Percentiles rank a stretch among this genome's conserved stretches.
phyloP scores from a whole-genome alignment of 2,329 filamentous ascomycete genomes.

The Talaromyces rugulosus region DNA sequence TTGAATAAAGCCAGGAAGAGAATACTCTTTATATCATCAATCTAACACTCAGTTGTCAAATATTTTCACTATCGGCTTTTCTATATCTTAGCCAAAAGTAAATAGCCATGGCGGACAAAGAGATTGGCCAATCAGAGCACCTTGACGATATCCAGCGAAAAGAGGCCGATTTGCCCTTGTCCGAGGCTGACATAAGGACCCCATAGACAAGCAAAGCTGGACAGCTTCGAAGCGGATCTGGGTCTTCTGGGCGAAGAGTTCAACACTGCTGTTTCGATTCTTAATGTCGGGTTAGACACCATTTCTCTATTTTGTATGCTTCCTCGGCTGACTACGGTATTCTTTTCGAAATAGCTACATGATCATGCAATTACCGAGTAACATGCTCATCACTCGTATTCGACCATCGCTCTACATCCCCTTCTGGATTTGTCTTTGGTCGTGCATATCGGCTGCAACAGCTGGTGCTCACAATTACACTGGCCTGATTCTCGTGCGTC shows the following conservation, averaged over 20 bases:
- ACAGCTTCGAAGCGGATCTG: not conserved
- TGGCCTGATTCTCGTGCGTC: slow-evolving; percentile 21
- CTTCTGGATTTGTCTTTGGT: slow-evolving; percentile 19
- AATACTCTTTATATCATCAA: no score
- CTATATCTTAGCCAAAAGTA: no score
- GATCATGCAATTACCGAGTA: slow-evolving; percentile 44
- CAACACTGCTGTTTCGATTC: not conserved
- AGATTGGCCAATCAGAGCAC: no score
- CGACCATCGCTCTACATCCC: slow-evolving; percentile 37
- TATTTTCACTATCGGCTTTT: no score
- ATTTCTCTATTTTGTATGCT: no score
- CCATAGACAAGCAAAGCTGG: not conserved
- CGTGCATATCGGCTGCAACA: slow-evolving; percentile 26
- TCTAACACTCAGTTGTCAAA: no score
- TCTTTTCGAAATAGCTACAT: slow-evolving; percentile 40
- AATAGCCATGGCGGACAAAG: no score
- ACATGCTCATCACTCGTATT: slow-evolving; percentile 23
- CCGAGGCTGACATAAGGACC: not conserved
- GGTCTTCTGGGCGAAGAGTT: not conserved
- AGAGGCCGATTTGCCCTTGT: no score
- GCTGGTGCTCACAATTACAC: slow-evolving; percentile 29
- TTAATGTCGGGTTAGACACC: not conserved
- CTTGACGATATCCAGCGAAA: no score
- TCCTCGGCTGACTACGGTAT: not conserved
- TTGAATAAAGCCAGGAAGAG: no score